A percentile compares a stretch with the other conserved stretches of the same genome.
Conservation (phyloP, 2,329 filamentous ascomycete species). For the Thelonectria discophora region DNA sequence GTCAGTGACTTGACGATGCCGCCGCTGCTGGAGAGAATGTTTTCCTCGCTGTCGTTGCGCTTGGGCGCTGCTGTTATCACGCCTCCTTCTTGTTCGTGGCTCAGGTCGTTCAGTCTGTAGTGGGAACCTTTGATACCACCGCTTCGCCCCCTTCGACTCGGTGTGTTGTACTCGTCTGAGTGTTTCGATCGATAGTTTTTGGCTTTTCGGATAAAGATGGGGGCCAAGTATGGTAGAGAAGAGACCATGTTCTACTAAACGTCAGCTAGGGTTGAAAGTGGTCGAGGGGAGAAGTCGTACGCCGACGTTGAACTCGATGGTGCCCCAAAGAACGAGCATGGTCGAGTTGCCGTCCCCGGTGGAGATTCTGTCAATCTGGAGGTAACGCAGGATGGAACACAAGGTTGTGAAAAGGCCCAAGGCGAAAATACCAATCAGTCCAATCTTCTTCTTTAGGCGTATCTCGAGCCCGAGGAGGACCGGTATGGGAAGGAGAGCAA, state of each 20-base stretch:
- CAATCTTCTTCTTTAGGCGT: conserved; percentile 57
- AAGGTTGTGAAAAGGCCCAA: conserved; percentile 64
- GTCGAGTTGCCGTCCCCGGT: conserved; percentile 63
- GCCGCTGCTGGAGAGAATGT: conserved; percentile 48
- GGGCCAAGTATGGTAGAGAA: conserved; percentile 56
- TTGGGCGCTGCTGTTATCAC: conserved; percentile 41
- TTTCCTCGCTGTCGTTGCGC: conserved; percentile 49
- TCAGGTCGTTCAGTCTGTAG: conserved; percentile 53
- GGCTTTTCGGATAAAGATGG: conserved; percentile 54
- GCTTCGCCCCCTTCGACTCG: conserved; percentile 35
- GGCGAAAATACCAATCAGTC: conserved; percentile 60
- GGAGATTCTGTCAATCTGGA: conserved; percentile 60
- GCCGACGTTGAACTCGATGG: conserved; percentile 66
- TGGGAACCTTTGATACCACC: conserved; percentile 42
- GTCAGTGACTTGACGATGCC: conserved; percentile 54
- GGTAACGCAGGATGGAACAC: conserved; percentile 62
- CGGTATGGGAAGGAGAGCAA: conserved; percentile 61
- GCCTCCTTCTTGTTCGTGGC: conserved; percentile 45
- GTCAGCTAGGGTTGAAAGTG: neutral
- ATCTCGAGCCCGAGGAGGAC: conserved; percentile 60
- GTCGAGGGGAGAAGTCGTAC: conserved; percentile 47
- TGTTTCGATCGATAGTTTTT: conserved; percentile 53
- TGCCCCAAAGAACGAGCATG: conserved; percentile 65
- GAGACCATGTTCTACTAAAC: conserved; percentile 55
- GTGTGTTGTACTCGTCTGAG: conserved; percentile 45